phyloP scores from a whole-genome alignment of 2,329 filamentous ascomycete species.

The Thelonectria olida region DNA sequence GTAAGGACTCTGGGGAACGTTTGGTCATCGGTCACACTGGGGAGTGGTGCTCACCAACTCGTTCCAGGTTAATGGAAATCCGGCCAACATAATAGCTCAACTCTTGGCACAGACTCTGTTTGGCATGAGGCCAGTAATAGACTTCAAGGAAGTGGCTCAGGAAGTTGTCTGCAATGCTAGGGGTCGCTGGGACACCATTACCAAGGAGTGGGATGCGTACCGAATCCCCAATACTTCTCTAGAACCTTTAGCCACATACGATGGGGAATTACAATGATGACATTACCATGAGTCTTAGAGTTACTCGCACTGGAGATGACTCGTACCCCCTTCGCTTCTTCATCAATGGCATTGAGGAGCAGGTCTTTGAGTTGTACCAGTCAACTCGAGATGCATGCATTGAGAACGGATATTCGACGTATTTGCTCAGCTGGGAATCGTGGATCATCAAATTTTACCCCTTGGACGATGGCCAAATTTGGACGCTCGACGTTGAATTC shows the following conservation, averaged over 20 bases:
- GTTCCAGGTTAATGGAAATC: conserved; percentile 4
- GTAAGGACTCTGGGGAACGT: background rate
- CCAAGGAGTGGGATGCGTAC: background rate
- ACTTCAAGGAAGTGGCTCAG: background rate
- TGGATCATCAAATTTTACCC: conserved; percentile 8
- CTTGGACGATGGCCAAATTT: background rate
- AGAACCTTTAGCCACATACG: background rate
- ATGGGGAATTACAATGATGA: background rate
- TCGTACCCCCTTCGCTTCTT: background rate
- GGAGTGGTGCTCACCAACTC: conserved; percentile 15
- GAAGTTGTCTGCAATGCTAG: background rate
- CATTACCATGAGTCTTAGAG: background rate
- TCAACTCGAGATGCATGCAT: conserved; percentile 4
- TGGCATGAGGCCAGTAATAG: background rate
- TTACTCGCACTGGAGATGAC: background rate
- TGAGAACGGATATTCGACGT: background rate
- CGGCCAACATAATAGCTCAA: conserved; percentile 6
- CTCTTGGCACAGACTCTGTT: background rate
- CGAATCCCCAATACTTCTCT: background rate
- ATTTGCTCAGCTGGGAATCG: conserved; percentile 1
- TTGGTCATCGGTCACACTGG: conserved; percentile 4
- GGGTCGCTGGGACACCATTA: background rate
- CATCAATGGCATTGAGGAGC: background rate
- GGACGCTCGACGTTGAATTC: too few relatives aligned
- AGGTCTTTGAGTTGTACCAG: background rate